Percentiles rank a stretch among this genome's conserved stretches.
These are phyloP conservation scores for Apiosordaria backusii DNA, from an alignment of 495 filamentous ascomycete genomes.

Conservation along the genomic window DNA sequence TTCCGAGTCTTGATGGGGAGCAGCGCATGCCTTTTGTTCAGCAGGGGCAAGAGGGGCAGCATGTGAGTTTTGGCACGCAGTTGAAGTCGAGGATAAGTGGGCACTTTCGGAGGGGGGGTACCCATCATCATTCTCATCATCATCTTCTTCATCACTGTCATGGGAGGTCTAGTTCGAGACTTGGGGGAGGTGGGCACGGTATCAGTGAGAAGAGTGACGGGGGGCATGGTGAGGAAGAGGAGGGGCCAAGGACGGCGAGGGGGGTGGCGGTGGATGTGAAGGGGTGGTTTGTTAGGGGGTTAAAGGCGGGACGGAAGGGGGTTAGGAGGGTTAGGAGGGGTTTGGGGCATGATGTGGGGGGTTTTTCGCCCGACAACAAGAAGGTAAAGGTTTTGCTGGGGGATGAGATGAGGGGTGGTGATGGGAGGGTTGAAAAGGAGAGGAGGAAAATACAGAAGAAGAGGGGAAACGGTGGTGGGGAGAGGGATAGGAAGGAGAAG, in stretches of 20 bases:
- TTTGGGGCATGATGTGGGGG: neutral
- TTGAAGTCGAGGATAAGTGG: conserved; percentile 4
- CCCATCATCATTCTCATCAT: neutral
- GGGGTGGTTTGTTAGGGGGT: conserved; percentile 25
- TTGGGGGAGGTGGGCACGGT: neutral
- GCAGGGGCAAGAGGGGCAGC: neutral
- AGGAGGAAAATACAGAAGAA: neutral
- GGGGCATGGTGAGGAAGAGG: neutral
- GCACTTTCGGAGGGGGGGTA: neutral
- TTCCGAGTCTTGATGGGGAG: conserved; percentile 1
- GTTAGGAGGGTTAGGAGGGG: conserved; percentile 15
- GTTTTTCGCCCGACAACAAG: neutral
- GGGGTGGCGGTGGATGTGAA: conserved; percentile 17
- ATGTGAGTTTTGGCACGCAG: neutral
- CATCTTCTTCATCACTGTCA: neutral
- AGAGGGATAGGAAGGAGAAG: neutral
- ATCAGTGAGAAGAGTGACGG: no score
- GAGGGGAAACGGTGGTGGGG: neutral
- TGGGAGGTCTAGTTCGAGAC: neutral
- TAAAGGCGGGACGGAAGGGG: conserved; percentile 22
- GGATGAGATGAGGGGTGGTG: neutral
- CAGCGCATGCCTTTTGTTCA: neutral
- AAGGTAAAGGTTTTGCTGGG: neutral
- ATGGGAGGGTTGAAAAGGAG: neutral
- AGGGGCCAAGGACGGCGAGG: neutral